Conservation (phyloP, 768 basidiomycete genomes). For the Pisolithus orientalis region DNA sequence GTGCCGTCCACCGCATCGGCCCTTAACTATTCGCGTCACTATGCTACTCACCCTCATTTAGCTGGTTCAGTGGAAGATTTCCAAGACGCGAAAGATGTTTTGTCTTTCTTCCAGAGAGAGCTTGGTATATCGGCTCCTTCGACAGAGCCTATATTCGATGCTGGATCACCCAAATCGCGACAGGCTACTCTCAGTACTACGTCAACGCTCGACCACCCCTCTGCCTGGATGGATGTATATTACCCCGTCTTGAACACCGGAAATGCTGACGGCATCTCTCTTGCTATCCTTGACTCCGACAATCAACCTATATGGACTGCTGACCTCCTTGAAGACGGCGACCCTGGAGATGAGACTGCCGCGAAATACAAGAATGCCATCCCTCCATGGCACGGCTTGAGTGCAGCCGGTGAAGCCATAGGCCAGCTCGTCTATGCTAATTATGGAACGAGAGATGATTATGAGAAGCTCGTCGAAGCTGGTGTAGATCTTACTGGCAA, state of each 20-base stretch:
- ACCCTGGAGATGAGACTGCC: constrained; percentile 67
- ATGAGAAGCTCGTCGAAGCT: constrained; percentile 49
- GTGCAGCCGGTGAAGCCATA: constrained; percentile 65
- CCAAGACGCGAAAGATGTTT: constrained; percentile 58
- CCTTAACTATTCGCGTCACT: constrained; percentile 46
- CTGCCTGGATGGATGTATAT: constrained; percentile 82
- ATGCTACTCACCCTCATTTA: constrained; percentile 65
- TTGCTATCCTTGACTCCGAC: constrained; percentile 58
- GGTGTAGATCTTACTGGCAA: constrained; percentile 74
- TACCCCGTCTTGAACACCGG: constrained; percentile 79
- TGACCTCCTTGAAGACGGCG: constrained; percentile 65
- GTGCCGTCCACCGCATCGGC: constrained; percentile 56
- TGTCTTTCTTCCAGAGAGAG: constrained; percentile 61
- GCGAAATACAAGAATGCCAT: constrained; percentile 59
- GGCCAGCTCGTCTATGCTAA: constrained; percentile 74
- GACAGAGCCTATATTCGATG: constrained; percentile 53
- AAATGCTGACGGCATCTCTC: constrained; percentile 52
- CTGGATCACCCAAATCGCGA: constrained; percentile 63
- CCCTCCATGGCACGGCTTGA: constrained; percentile 84
- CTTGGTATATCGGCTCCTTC: constrained; percentile 43
- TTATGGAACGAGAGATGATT: constrained; percentile 72
- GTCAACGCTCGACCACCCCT: constrained; percentile 40
- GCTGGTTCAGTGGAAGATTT: constrained; percentile 61
- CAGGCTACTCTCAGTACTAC: constrained; percentile 57
- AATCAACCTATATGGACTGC: constrained; percentile 60